phyloP scores from a whole-genome alignment of 2,329 filamentous ascomycete genomes.

The Cercospora sojina region DNA sequence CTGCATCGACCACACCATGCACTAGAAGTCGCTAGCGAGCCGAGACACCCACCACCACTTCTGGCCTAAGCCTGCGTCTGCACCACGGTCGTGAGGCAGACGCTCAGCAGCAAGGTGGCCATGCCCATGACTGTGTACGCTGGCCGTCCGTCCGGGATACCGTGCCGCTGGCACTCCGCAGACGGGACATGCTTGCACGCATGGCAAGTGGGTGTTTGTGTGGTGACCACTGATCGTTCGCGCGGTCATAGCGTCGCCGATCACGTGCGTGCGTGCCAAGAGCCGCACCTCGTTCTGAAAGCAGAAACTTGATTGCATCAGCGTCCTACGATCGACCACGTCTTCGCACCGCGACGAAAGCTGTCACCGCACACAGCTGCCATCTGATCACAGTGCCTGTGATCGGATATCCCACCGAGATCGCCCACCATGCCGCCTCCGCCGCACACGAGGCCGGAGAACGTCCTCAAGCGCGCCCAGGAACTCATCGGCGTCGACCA shows the following conservation, averaged over 20 bases:
- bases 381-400: conserved; percentile 38
- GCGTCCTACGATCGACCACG: conserved; percentile 10
- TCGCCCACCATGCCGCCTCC: conserved; percentile 74
- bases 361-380: conserved; percentile 59
- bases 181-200: neutral
- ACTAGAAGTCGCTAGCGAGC: conserved; percentile 1
- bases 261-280: conserved; percentile 6
- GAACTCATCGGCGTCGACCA: conserved; percentile 98
- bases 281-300: conserved; percentile 4
- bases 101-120: neutral
- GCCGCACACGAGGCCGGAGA: conserved; percentile 96
- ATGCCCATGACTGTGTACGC: neutral
- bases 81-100: neutral
- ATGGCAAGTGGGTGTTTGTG: conserved; percentile 3
- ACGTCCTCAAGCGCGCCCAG: conserved; percentile 96
- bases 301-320: conserved; percentile 9
- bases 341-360: conserved; percentile 28
- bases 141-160: neutral
- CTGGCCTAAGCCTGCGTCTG: neutral
- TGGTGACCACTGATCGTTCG: neutral
- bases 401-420: conserved; percentile 17
- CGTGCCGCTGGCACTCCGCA: conserved; percentile 4
- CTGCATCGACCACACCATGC: neutral
- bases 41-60: neutral
- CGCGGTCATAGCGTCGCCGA: neutral